These are phyloP conservation scores for Pilaira anomala DNA, from an alignment of 192 early-diverging fungal genomes.

Conservation along the genomic window DNA sequence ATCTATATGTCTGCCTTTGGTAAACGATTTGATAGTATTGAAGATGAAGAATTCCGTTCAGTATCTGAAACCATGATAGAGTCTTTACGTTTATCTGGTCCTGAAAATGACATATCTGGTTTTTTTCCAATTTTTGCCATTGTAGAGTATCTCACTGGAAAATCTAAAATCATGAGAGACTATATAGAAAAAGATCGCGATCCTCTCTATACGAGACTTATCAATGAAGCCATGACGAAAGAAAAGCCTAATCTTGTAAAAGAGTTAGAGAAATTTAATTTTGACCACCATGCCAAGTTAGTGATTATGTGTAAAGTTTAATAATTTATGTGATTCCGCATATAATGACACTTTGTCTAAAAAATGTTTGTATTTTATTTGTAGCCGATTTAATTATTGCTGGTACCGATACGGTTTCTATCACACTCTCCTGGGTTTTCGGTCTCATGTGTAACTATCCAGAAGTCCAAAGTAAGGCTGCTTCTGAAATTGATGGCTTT, in stretches of 20 bases:
- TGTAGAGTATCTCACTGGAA: not conserved
- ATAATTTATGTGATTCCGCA: too few relatives aligned
- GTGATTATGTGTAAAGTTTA: not conserved
- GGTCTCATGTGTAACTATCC: conserved; percentile 20
- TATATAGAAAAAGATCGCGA: not conserved
- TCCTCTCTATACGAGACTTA: not conserved
- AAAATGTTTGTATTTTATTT: too few relatives aligned
- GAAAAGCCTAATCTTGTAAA: not conserved
- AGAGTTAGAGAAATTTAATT: not conserved
- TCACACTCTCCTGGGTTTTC: conserved; percentile 20
- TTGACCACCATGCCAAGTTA: not conserved
- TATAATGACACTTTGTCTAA: too few relatives aligned
- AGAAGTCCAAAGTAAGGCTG: conserved; percentile 13
- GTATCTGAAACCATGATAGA: not conserved
- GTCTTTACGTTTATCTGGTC: conserved; percentile 1
- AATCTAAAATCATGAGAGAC: not conserved
- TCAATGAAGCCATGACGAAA: not conserved
- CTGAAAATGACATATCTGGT: conserved; percentile 9
- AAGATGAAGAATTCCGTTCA: not conserved
- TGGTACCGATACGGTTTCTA: conserved; percentile 17
- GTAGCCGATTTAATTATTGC: conserved; percentile 12
- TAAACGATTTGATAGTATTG: conserved; percentile 2
- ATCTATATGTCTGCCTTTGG: not conserved
- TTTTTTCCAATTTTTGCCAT: not conserved
- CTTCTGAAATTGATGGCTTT: conserved; percentile 17